Evolutionary conservation across 2,329 filamentous ascomycete genomes (phyloP), one percentile per base, ranked within the genome.

Genomic region (Alternaria sp.): DNA sequence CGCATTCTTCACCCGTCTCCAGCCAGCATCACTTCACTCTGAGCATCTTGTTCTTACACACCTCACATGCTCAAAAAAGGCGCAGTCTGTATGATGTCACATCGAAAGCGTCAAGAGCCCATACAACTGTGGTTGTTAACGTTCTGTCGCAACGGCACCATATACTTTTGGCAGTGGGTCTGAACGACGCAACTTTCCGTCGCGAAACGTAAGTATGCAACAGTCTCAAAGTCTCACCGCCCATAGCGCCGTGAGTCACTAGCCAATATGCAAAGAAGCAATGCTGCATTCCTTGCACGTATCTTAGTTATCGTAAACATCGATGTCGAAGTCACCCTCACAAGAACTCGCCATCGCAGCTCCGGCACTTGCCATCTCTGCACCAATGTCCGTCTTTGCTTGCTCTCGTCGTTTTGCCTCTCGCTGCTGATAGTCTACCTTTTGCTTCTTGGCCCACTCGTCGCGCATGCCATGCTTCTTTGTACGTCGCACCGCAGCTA

Each of bases 251-350:
- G 20, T 48, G 7, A 48, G 4, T 16, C 14, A 2, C 20, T n/a
- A 24, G 6, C 18, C 7, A n/a, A 24, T 11, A 48, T 16, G 30
- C 4, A 26, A 26, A 38, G 20, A 39, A 24, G 32, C 14, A 22
- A 51, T 22, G 7, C 34, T 11, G 7, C 9, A 6, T 22, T 32
- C 16, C 7, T 46, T 39, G 32, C 43, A 16, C 22, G 26, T 42
- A 16, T 49, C 38, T 34, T 32, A 38, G 16, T 56, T 28, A 5
- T 38, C 44, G 28, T 51, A 41, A 14, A 55, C 20, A 11, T 55
- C 53, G n/a, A 55, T 48, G 22, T 42, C 39, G 20, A 42, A 48
- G 5, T 55, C 34, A 30, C 48, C 32, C 14, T 47, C 34, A 30
- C 18, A 22, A 14, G 8, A 24, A 9, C 20, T 14, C 20, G 20